Evolutionary conservation across 2,329 filamentous ascomycete genomes (phyloP).

Genomic region (Colletotrichum tabaci): DNA sequence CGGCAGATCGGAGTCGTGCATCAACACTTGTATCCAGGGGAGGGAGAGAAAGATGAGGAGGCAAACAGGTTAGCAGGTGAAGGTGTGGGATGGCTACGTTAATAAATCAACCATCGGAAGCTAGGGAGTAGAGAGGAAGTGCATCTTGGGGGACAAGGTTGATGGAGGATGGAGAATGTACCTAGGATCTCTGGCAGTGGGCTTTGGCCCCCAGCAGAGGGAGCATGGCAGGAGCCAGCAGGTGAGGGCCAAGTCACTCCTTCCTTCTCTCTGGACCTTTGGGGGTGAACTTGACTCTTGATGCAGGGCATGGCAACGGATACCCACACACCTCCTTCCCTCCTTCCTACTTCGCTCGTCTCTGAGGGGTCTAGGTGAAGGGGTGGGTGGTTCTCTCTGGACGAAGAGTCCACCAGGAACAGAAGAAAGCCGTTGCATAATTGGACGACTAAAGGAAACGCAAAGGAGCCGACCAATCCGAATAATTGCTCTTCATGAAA

Average conservation of each 20-base stretch:
- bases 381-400: conserved; percentile 15
- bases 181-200: conserved; percentile 10
- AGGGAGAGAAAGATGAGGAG: background rate
- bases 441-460: conserved; percentile 35
- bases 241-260: conserved; percentile 7
- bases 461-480: conserved; percentile 33
- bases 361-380: conserved; percentile 3
- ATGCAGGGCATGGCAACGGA: conserved; percentile 17
- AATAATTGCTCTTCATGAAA: conserved; percentile 31
- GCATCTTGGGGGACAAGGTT: conserved; percentile 29
- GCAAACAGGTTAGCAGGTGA: background rate
- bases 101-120: conserved; percentile 25
- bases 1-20: conserved; percentile 22
- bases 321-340: conserved; percentile 28
- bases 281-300: conserved; percentile 17
- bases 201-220: conserved; percentile 9
- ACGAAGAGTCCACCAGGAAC: conserved; percentile 6
- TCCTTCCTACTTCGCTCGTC: conserved; percentile 19
- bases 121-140: conserved; percentile 18
- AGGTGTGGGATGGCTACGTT: conserved; percentile 26
- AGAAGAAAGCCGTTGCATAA: conserved; percentile 29
- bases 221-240: conserved; percentile 5
- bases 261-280: conserved; percentile 14
- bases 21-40: conserved; percentile 29
- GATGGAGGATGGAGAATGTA: conserved; percentile 15